Evolutionary conservation across 1,284 basidiomycete species (phyloP).

Genomic region (Moesziomyces antarcticus): DNA sequence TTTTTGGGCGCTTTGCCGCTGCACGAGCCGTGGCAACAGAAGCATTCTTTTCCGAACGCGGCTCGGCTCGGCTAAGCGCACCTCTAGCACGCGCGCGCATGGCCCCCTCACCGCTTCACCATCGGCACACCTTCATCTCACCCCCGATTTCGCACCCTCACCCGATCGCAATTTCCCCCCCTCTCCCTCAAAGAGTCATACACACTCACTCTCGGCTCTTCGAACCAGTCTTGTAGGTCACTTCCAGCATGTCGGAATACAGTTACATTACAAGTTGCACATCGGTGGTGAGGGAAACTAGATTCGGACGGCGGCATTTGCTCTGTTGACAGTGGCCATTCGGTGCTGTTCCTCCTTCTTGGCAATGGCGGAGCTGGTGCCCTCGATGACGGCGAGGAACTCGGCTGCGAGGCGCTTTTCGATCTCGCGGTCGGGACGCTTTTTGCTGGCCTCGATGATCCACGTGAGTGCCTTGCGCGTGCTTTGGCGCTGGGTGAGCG

Average conservation of each 20-base stretch:
- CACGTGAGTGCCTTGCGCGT: slow-evolving; percentile 67
- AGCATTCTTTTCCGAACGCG: background rate
- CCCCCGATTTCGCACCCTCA: background rate
- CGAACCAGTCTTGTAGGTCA: no score
- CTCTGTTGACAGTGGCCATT: slow-evolving; percentile 82
- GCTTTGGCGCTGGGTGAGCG: slow-evolving; percentile 65
- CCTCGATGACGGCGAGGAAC: slow-evolving; percentile 68
- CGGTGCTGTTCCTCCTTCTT: slow-evolving; percentile 73
- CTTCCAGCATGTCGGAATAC: no score
- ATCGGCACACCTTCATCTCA: background rate
- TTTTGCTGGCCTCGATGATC: slow-evolving; percentile 69
- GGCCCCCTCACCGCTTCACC: no score
- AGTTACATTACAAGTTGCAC: no score
- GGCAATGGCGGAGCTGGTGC: slow-evolving; percentile 65
- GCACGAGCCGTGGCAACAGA: background rate
- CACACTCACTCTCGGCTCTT: no score
- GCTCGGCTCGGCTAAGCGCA: no score
- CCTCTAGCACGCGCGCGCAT: no score
- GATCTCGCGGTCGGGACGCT: slow-evolving; percentile 66
- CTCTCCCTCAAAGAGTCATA: no score
- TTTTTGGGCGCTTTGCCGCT: background rate
- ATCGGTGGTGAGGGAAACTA: slow-evolving; percentile 4
- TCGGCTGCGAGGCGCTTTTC: slow-evolving; percentile 67
- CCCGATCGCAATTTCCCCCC: no score
- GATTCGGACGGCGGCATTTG: slow-evolving; percentile 63